These are phyloP conservation scores for Dalechampia spathulata DNA, from an alignment of 441 rosid genomes.

Conservation along the genomic window DNA sequence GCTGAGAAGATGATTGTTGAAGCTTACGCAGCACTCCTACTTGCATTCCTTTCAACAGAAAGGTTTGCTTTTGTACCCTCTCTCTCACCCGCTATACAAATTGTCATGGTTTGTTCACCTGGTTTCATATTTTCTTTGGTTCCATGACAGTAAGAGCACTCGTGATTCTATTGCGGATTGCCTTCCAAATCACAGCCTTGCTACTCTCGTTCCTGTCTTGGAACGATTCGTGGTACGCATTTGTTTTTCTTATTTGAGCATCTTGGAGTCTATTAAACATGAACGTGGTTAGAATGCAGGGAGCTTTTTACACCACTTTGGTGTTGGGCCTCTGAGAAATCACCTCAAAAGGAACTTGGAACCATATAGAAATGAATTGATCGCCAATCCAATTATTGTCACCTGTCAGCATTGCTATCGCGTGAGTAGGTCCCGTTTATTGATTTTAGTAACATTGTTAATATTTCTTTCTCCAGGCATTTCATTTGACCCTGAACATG, in stretches of 20 bases:
- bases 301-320: no score
- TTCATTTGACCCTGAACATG: slow-evolving; percentile 88
- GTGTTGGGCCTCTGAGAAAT: no score
- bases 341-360: no score
- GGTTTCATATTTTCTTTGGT: slow-evolving; percentile 10
- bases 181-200: slow-evolving; percentile 67
- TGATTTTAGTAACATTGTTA: no score
- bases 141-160: slow-evolving; percentile 53
- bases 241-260: background rate
- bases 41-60: slow-evolving; percentile 98
- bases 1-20: slow-evolving; percentile 98
- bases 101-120: background rate
- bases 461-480: slow-evolving; percentile 50
- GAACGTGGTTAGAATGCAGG: no score
- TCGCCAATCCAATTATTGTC: no score
- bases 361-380: no score
- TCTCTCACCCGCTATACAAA: background rate
- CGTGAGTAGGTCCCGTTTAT: no score
- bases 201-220: slow-evolving; percentile 82
- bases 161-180: slow-evolving; percentile 70
- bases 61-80: slow-evolving; percentile 39
- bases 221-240: slow-evolving; percentile 97
- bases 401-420: no score
- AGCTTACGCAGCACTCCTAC: slow-evolving; percentile 91
- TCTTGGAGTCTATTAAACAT: no score